phyloP scores from a whole-genome alignment of 2,329 filamentous ascomycete genomes.

The Capronia coronata region DNA sequence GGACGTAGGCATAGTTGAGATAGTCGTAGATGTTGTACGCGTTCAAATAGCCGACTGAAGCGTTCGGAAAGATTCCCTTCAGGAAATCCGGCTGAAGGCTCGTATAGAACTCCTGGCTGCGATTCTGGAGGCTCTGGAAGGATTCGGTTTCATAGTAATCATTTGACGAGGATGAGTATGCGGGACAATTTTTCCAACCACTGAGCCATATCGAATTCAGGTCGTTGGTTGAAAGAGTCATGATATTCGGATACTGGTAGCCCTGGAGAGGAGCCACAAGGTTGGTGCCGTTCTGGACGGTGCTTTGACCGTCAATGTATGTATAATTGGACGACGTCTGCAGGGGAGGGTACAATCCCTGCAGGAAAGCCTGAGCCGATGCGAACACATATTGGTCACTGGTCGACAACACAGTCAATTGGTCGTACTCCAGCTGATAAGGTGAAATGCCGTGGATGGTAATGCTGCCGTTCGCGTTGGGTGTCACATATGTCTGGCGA shows the following conservation, averaged over 20 bases:
- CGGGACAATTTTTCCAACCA: constrained; percentile 43
- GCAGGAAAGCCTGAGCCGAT: constrained; percentile 56
- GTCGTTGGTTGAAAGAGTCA: constrained; percentile 41
- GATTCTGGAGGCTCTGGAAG: constrained; percentile 36
- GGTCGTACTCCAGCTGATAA: constrained; percentile 40
- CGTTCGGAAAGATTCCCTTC: constrained; percentile 36
- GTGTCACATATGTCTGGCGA: constrained; percentile 47
- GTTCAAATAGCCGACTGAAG: constrained; percentile 45
- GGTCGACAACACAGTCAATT: constrained; percentile 45
- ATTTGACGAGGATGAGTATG: constrained; percentile 34
- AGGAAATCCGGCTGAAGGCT: constrained; percentile 41
- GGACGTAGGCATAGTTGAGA: constrained; percentile 47
- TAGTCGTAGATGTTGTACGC: constrained; percentile 52
- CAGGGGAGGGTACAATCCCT: constrained; percentile 54
- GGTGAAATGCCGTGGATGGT: constrained; percentile 43
- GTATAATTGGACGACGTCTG: constrained; percentile 33
- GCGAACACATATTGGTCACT: constrained; percentile 45
- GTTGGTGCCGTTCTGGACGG: constrained; percentile 45
- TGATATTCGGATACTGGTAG: constrained; percentile 52
- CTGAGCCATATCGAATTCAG: constrained; percentile 47
- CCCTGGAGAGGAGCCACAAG: constrained; percentile 47
- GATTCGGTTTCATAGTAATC: constrained; percentile 40
- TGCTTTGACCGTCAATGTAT: constrained; percentile 34
- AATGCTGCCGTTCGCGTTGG: constrained; percentile 16
- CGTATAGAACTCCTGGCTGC: constrained; percentile 43